phyloP scores from a whole-genome alignment of 768 basidiomycete genomes.

The Russula sp. region DNA sequence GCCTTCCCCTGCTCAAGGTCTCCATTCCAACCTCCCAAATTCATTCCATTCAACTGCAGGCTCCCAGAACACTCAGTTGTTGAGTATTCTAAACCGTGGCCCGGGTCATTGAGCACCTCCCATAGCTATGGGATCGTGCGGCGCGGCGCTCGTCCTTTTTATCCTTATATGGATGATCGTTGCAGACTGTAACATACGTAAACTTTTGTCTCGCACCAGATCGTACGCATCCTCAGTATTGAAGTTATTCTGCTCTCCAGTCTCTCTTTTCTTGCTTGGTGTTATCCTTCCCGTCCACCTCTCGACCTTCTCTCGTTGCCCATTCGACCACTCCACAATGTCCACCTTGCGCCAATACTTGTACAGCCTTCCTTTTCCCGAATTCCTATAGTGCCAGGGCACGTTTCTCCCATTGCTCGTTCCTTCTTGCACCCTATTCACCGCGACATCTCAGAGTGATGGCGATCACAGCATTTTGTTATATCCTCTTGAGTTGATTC shows the following conservation, averaged over 20 bases:
- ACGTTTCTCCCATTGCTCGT: constrained; percentile 13
- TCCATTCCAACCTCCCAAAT: neutral
- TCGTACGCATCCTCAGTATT: constrained; percentile 14
- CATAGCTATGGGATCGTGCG: neutral
- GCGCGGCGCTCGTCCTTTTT: neutral
- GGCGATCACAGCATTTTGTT: constrained; percentile 7
- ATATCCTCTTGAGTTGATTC: constrained; percentile 16
- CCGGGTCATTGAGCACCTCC: constrained; percentile 12
- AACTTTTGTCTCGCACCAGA: constrained; percentile 15
- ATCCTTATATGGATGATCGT: constrained; percentile 21
- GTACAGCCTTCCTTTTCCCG: neutral
- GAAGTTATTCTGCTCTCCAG: constrained; percentile 16
- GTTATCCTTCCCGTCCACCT: neutral
- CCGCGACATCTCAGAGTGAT: constrained; percentile 24
- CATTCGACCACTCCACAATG: constrained; percentile 1
- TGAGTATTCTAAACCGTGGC: constrained; percentile 20
- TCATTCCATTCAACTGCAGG: constrained; percentile 1
- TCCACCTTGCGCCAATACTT: constrained; percentile 2
- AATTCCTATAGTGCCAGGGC: constrained; percentile 8
- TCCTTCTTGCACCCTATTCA: constrained; percentile 26
- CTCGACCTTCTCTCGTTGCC: neutral
- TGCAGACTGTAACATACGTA: constrained; percentile 19
- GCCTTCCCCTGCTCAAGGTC: neutral
- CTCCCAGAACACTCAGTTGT: constrained; percentile 9
- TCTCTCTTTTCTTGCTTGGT: constrained; percentile 16